These are phyloP conservation scores for Porphyrellus cyaneotinctus DNA, from an alignment of 768 basidiomycete species.

Conservation along the genomic window DNA sequence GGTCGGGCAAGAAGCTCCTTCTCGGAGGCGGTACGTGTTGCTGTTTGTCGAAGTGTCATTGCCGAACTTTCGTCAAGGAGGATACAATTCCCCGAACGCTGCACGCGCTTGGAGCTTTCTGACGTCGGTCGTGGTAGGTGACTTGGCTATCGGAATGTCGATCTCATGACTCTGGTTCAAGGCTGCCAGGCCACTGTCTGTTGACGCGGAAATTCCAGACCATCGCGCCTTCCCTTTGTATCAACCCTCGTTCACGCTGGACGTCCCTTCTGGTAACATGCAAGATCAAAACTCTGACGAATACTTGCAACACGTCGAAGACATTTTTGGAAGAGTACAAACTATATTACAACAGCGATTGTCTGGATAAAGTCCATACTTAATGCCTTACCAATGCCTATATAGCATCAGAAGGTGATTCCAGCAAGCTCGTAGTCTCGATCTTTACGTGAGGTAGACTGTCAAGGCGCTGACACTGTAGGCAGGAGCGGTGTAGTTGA, in stretches of 20 bases:
- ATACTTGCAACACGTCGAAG: conserved; percentile 46
- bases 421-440: neutral
- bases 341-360: conserved; percentile 18
- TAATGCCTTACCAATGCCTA: neutral
- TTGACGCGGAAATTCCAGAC: conserved; percentile 71
- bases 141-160: neutral
- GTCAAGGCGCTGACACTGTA: conserved; percentile 39
- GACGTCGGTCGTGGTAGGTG: conserved; percentile 68
- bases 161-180: conserved; percentile 25
- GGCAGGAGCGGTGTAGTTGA: conserved; percentile 52
- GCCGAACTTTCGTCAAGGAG: conserved; percentile 45
- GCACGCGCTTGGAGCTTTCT: conserved; percentile 85
- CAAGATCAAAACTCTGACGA: conserved; percentile 66
- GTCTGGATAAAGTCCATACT: neutral
- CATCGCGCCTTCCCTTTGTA: conserved; percentile 70
- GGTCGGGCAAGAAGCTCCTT: conserved; percentile 62
- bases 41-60: neutral
- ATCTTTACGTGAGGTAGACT: conserved; percentile 1
- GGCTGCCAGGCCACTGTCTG: conserved; percentile 50
- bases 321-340: conserved; percentile 36
- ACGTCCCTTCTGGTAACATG: conserved; percentile 69
- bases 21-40: conserved; percentile 63
- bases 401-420: neutral
- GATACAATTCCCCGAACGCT: conserved; percentile 78
- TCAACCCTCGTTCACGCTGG: conserved; percentile 76